Conservation (phyloP, 208 protist genomes). For the Balamuthia mandrillaris region DNA sequence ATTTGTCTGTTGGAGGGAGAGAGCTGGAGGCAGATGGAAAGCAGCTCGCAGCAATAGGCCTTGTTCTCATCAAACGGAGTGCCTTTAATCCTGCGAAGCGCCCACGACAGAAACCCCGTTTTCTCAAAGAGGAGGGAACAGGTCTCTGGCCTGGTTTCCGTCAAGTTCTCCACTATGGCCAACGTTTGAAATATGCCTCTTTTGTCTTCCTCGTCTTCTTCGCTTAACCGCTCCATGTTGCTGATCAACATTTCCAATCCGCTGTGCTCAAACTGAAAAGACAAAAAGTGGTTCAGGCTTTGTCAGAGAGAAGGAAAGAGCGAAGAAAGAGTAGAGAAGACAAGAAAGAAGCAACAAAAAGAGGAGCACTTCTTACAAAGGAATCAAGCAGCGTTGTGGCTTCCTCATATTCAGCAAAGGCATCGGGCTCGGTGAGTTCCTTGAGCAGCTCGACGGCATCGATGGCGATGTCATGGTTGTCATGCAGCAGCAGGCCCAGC, state of each 20-base stretch:
- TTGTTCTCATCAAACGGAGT: constrained; percentile 60
- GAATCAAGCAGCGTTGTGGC: background rate
- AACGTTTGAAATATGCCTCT: constrained; percentile 60
- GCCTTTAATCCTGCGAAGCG: background rate
- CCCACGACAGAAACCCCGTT: constrained; percentile 47
- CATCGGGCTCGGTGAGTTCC: constrained; percentile 57
- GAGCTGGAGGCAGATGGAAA: constrained; percentile 59
- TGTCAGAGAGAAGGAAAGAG: background rate
- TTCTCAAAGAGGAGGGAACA: background rate
- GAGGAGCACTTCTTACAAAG: background rate
- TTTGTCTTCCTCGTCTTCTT: constrained; percentile 52
- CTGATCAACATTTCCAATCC: constrained; percentile 42
- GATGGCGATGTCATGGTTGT: constrained; percentile 65
- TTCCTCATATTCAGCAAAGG: background rate
- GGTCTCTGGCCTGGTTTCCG: constrained; percentile 46
- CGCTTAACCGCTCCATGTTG: constrained; percentile 58
- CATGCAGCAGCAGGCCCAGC: constrained; percentile 62
- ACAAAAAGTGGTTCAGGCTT: background rate
- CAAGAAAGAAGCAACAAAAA: background rate
- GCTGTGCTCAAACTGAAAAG: constrained; percentile 46
- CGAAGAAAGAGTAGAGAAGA: background rate
- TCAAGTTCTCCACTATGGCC: constrained; percentile 66
- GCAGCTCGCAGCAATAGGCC: constrained; percentile 56
- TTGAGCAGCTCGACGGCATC: constrained; percentile 65
- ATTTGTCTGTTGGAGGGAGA: constrained; percentile 15